Evolutionary conservation across 2,329 filamentous ascomycete species (phyloP), one percentile per base, ranked within the genome.

Genomic region (Pyricularia pennisetigena): DNA sequence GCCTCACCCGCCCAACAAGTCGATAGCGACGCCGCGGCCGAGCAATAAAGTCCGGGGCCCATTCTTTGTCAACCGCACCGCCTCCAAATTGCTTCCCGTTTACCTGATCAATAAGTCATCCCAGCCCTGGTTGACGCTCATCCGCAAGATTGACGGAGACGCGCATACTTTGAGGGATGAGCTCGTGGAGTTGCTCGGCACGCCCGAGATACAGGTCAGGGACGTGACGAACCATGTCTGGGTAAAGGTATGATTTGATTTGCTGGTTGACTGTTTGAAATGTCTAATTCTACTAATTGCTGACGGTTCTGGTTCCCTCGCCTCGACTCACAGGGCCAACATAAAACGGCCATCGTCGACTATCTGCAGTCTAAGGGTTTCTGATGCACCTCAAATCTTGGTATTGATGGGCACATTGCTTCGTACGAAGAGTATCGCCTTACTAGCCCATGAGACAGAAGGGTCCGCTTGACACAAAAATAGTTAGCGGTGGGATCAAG

Each of bases 131-230:
- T 79, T 91, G 74, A 96, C 94, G 5, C 78, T 87, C 68, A 80
- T 99, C 68, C 90, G 93, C 77, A 93, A 91, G 78, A 85, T 94
- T 66, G 88, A 92, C 69, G 95, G 95, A 20, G 85, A 97, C 76
- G 74, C 88, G 66, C 78, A 81, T 35, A 84, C 81, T 3, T 76
- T 98, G 71, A 83, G 86, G 70, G 78, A 84, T 49, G 90, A 93
- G 72, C 76, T 98, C 68, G 79, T 82, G 54, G 75, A 79, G 24
- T 84, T 82, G 12, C 77, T 94, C 61, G 78, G 83, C 28, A 75
- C 82, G 66, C 80, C 85, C 16, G 80, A 87, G 7, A 81, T 89
- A 61, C 80, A 77, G 71, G 71, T 87, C 63, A 86, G 86, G 71
- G 80, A 80, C 24, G 79, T 89, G 66, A 97, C 90, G 63, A 84